These are phyloP conservation scores for Murraya paniculata DNA, from an alignment of 345 rosid species.

Conservation along the genomic window DNA sequence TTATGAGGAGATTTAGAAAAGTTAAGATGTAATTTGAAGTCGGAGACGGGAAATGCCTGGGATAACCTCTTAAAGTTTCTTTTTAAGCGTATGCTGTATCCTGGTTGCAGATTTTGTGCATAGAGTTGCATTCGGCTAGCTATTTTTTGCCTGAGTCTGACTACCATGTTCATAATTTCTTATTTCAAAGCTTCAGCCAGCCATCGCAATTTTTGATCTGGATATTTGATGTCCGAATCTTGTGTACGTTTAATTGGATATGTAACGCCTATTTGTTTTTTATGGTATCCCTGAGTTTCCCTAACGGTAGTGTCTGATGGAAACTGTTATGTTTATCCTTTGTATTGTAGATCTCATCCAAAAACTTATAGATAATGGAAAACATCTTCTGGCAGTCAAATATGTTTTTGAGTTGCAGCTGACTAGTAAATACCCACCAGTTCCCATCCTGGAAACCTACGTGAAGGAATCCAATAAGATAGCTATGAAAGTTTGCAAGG, in stretches of 20 bases:
- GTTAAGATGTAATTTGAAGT: constrained; percentile 2
- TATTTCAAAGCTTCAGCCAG: not conserved
- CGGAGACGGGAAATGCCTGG: not conserved
- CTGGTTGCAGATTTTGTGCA: not conserved
- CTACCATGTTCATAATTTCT: not conserved
- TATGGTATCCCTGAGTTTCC: not conserved
- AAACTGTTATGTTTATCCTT: not conserved
- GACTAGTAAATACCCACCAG: constrained; percentile 50
- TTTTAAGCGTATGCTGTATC: not conserved
- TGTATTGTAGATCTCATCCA: constrained; percentile 46
- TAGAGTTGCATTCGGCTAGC: not conserved
- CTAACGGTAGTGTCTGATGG: constrained; percentile 13
- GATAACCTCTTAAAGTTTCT: not conserved
- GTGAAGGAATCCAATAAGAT: constrained; percentile 34
- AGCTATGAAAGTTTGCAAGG: constrained; percentile 31
- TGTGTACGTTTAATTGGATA: not conserved
- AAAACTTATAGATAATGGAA: constrained; percentile 51
- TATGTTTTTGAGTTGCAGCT: constrained; percentile 64
- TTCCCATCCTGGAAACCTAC: constrained; percentile 47
- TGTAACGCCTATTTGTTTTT: not conserved
- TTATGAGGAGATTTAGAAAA: not conserved
- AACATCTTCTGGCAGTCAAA: constrained; percentile 51
- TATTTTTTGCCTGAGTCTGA: not conserved
- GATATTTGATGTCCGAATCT: not conserved
- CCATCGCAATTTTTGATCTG: not conserved